A percentile compares a stretch with the other conserved stretches of the same genome.
Evolutionary conservation across 768 basidiomycete genomes (phyloP).

Genomic region (Crepidotus variabilis): DNA sequence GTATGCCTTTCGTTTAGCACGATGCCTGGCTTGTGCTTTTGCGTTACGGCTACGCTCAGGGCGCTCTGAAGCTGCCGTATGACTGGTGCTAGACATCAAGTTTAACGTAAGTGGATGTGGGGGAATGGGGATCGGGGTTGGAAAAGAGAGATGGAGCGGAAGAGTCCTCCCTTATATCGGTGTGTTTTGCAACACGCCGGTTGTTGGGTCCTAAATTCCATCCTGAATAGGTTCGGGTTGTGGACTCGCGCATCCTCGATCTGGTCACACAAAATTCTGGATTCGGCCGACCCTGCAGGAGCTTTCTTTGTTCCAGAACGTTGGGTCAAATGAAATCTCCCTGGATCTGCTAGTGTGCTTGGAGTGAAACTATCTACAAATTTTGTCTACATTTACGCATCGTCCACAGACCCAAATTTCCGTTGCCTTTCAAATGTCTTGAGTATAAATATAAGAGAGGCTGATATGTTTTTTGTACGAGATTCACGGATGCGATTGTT

Average conservation of each 20-base stretch:
- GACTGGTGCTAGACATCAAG: conserved; percentile 58
- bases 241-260: conserved; percentile 46
- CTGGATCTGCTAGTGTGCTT: background rate
- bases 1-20: conserved; percentile 90
- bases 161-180: conserved; percentile 40
- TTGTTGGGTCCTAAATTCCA: conserved; percentile 31
- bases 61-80: conserved; percentile 56
- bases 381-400: background rate
- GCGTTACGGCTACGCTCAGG: conserved; percentile 86
- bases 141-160: conserved; percentile 31
- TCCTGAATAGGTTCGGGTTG: conserved; percentile 28
- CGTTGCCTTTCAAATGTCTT: background rate
- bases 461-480: conserved; percentile 5
- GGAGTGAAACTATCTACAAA: conserved; percentile 7
- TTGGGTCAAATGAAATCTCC: conserved; percentile 14
- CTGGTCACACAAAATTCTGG: conserved; percentile 32
- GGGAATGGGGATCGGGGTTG: conserved; percentile 49
- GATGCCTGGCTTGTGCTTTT: conserved; percentile 84
- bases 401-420: background rate
- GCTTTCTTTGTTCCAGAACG: conserved; percentile 16
- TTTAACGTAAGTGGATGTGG: conserved; percentile 48
- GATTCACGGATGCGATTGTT: conserved; percentile 17
- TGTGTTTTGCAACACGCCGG: conserved; percentile 28
- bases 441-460: background rate
- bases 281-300: conserved; percentile 34